These are phyloP conservation scores for Trichoderma atrobrunneum DNA, from an alignment of 2,329 filamentous ascomycete genomes.

Conservation along the genomic window DNA sequence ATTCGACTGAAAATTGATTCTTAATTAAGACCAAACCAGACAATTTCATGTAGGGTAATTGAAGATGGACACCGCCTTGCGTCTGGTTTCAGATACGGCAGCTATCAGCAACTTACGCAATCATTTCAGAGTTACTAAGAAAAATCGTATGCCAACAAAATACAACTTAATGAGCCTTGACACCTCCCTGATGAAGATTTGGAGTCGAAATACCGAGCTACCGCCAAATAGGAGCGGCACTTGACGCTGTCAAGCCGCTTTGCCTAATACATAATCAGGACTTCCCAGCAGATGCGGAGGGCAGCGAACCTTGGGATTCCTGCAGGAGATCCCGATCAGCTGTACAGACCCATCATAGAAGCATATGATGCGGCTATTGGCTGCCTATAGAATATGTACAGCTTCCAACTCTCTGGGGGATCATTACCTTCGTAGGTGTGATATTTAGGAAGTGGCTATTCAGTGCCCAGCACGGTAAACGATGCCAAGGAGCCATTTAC, in stretches of 20 bases:
- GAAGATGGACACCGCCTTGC: not conserved
- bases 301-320: constrained; percentile 12
- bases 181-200: not conserved
- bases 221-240: not conserved
- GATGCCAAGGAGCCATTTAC: too few relatives aligned
- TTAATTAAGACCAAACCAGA: not conserved
- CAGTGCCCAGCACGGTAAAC: not conserved
- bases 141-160: not conserved
- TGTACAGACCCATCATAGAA: constrained; percentile 21
- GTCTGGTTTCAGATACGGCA: not conserved
- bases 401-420: not conserved
- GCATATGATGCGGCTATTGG: constrained; percentile 14
- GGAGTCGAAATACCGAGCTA: not conserved
- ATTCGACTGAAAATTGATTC: not conserved
- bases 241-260: constrained; percentile 23
- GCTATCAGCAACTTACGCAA: not conserved
- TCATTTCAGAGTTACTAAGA: not conserved
- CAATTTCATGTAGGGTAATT: not conserved
- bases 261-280: constrained; percentile 19
- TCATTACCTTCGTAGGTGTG: not conserved
- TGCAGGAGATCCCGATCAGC: constrained; percentile 17
- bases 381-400: not conserved
- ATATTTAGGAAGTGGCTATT: not conserved
- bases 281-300: not conserved
- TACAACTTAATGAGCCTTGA: not conserved